Evolutionary conservation across 805 yeast genomes (phyloP), one percentile per base, ranked within the genome.

Genomic region (Dipodascus geniculatus): DNA sequence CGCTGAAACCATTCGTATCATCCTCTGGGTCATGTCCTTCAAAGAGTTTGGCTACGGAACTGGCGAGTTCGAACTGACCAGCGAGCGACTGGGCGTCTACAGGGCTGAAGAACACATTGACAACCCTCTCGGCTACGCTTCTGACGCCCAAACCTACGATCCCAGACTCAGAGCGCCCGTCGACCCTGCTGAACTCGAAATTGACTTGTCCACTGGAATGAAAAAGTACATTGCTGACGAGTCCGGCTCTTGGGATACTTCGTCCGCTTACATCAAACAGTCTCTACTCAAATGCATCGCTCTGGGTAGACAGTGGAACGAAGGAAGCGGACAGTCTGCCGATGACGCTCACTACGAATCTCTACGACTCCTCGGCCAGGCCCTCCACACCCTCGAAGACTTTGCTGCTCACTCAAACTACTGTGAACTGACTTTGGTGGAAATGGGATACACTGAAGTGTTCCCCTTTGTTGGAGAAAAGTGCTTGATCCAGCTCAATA

Each of bases 391-490:
- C 19, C 56, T 60, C 20, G 64, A 60, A 42, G 63, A 60, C 42
- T 60, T 60, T 42, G 51, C 63, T 16, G 62, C 64, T 6, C 62
- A 61, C 42, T 55, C 60, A 35, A 60, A 60, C 44, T 60, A 50
- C 49, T 48, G 57, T 16, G 63, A 60, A 51, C 54, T 61, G 9
- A 53, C 51, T 2, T 55, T 61, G 22, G 52, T 57, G 22, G 61
- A 60, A 23, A 24, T 60, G 51, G 63, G 63, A 14, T 38, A 49
- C 23, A 54, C 42, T 20, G 38, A 60, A 17, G 61, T 61, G 24
- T 60, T 60, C 31, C 62, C 63, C n/a, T 62, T 60, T 23, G 64
- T 61, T 8, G 63, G 63, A 2, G 14, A 59, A n/a, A 42, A 59
- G 22, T 53, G 60, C 22, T 16, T 23, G 54, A 55, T 60, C 52